Evolutionary conservation across 2,329 filamentous ascomycete species (phyloP), one percentile per base, ranked within the genome.

Genomic region (Cladophialophora exuberans): DNA sequence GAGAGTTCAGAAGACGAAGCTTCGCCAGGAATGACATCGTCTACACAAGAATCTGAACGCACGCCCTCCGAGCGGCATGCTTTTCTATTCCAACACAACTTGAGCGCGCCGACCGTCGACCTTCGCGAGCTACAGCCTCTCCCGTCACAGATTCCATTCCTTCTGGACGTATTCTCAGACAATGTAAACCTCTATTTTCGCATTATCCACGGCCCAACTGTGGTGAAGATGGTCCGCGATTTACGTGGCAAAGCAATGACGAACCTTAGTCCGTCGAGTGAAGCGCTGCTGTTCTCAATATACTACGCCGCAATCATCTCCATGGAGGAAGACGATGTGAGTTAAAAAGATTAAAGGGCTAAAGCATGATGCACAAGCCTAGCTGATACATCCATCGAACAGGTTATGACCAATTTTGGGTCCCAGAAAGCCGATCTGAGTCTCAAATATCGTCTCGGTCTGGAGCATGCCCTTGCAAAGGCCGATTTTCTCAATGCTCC

Each of bases 291-390:
- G 65, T 83, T 84, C 62, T 71, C 80, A 0, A 80, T 84, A 4
- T 84, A 82, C 66, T 84, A 83, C 59, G 76, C 79, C 0, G 76
- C 80, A 0, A 67, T 83, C 5, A 77, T 73, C 0, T 83, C 80
- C 0, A 81, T 83, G 79, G 80, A 83, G 7, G 79, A 81, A 3
- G 78, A 82, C 0, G 80, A 83, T 65, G 79, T 81, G 59, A 66
- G 75, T 67, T 22, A 9, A 43, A 35, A 35, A 26, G 13, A 20
- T 22, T 28, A 6, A 28, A 7, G 18, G 11, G 36, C 9, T 25
- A 6, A 10, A 9, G 26, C 11, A 39, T 33, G 41, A 45, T 11
- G 44, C 17, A 38, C 28, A 13, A 50, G 23, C 35, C 9, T 57
- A 25, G 20, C 49, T 28, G 50, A 10, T n/a, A 10, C 17, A 5